Conservation (phyloP, 2,329 filamentous ascomycete genomes). For the Trichoderma polysporum region DNA sequence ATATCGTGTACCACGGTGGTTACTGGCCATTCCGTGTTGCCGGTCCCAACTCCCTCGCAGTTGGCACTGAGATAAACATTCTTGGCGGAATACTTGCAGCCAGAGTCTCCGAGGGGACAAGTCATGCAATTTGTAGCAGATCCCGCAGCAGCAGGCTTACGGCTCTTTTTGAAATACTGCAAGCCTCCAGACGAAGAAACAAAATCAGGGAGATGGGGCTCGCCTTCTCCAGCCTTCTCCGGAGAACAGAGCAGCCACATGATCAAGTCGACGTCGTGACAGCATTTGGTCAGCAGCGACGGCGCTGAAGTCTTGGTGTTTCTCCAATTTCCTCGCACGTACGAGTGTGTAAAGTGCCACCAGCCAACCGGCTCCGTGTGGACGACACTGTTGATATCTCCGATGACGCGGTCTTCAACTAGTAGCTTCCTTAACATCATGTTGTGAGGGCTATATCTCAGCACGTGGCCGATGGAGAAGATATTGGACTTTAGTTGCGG, state of each 20-base stretch:
- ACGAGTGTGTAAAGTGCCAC: conserved; percentile 93
- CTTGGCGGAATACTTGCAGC: conserved; percentile 83
- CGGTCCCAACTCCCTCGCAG: conserved; percentile 58
- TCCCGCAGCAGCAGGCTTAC: conserved; percentile 75
- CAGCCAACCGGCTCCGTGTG: conserved; percentile 94
- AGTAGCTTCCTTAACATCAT: conserved; percentile 77
- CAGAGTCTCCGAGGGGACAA: conserved; percentile 64
- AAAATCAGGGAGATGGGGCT: conserved; percentile 70
- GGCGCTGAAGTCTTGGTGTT: conserved; percentile 74
- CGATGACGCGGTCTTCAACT: conserved; percentile 71
- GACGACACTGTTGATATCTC: conserved; percentile 80
- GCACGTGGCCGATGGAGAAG: conserved; percentile 90
- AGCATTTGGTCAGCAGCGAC: conserved; percentile 89
- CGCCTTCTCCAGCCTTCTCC: conserved; percentile 40
- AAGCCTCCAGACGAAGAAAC: conserved; percentile 76
- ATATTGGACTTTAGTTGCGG: conserved; percentile 45
- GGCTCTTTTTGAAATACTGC: conserved; percentile 71
- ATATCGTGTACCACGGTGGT: conserved; percentile 91
- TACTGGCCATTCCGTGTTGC: conserved; percentile 77
- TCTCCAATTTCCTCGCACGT: conserved; percentile 92
- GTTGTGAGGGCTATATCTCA: conserved; percentile 92
- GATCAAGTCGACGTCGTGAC: conserved; percentile 91
- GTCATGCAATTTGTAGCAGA: conserved; percentile 81
- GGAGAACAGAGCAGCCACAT: conserved; percentile 88
- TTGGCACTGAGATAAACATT: conserved; percentile 74